Conservation (phyloP, 108 stramenopile species). For the Pseudonitzschia delicatissima region DNA sequence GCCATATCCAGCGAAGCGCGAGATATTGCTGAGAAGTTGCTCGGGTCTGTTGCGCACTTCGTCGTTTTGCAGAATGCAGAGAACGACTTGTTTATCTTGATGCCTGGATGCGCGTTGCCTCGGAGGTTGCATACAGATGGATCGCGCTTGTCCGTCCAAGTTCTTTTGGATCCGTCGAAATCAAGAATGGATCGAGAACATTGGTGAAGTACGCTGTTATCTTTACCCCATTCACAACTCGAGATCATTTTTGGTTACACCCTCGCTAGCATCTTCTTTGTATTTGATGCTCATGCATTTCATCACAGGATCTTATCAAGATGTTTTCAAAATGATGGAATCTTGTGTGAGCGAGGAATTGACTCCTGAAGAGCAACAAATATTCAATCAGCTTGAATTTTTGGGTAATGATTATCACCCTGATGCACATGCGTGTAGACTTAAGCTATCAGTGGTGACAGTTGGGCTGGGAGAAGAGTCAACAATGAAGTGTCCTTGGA, state of each 20-base stretch:
- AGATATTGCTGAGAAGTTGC: constrained; percentile 76
- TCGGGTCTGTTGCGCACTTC: constrained; percentile 86
- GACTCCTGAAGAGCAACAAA: constrained; percentile 91
- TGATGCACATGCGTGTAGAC: constrained; percentile 93
- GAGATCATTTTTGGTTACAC: constrained; percentile 88
- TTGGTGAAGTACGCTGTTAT: constrained; percentile 95
- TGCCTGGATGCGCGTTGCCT: constrained; percentile 92
- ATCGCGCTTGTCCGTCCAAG: constrained; percentile 79
- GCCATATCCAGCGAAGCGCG: constrained; percentile 78
- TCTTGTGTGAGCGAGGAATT: constrained; percentile 96
- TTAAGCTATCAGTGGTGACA: constrained; percentile 89
- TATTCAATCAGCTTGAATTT: constrained; percentile 90
- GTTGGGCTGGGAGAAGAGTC: constrained; percentile 85
- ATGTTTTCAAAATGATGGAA: constrained; percentile 95
- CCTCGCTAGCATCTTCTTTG: constrained; percentile 93
- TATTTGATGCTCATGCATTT: constrained; percentile 96
- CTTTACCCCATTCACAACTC: constrained; percentile 97
- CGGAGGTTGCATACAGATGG: constrained; percentile 83
- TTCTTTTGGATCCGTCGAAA: constrained; percentile 92
- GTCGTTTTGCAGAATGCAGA: constrained; percentile 93
- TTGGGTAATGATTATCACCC: constrained; percentile 93
- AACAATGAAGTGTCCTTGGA: constrained; percentile 91
- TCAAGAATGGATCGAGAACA: constrained; percentile 94
- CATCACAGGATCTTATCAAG: constrained; percentile 93
- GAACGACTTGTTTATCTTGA: constrained; percentile 92